A percentile compares a stretch with the other conserved stretches of the same genome.
Conservation (phyloP, 345 rosid species). For the Abelmoschus esculentus region DNA sequence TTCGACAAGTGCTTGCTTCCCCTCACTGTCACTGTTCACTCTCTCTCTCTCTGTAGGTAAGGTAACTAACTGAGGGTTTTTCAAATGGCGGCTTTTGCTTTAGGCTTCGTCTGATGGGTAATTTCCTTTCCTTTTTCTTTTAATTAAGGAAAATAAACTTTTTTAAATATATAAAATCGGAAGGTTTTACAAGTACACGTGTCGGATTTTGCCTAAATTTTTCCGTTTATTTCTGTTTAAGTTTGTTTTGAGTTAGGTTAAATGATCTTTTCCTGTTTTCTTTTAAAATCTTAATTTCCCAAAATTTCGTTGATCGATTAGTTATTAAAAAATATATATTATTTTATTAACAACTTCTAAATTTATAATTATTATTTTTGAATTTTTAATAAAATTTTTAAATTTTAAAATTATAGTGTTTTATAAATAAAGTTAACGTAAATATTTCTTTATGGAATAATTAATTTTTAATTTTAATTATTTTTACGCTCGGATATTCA, state of each 20-base stretch:
- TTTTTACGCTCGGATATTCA: too few relatives aligned
- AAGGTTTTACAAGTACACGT: background rate
- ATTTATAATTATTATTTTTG: too few relatives aligned
- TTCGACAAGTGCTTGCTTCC: background rate
- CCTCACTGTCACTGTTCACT: background rate
- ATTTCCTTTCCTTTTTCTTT: background rate
- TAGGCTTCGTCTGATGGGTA: background rate
- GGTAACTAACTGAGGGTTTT: background rate
- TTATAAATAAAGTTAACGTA: too few relatives aligned
- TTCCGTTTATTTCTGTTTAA: background rate
- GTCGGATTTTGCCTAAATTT: background rate
- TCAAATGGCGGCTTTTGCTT: constrained; percentile 16
- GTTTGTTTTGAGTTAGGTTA: background rate
- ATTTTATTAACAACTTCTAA: too few relatives aligned
- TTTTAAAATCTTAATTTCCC: too few relatives aligned
- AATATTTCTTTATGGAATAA: too few relatives aligned
- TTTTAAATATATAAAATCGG: background rate
- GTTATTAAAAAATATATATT: too few relatives aligned
- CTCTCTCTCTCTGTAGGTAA: background rate
- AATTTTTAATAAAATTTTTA: too few relatives aligned
- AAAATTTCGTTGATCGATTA: too few relatives aligned
- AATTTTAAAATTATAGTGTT: too few relatives aligned
- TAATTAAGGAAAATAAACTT: too few relatives aligned
- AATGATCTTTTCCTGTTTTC: background rate
- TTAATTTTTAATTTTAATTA: too few relatives aligned